Evolutionary conservation across 495 filamentous ascomycete genomes (phyloP).

Genomic region (Lineolata rhizophorae): DNA sequence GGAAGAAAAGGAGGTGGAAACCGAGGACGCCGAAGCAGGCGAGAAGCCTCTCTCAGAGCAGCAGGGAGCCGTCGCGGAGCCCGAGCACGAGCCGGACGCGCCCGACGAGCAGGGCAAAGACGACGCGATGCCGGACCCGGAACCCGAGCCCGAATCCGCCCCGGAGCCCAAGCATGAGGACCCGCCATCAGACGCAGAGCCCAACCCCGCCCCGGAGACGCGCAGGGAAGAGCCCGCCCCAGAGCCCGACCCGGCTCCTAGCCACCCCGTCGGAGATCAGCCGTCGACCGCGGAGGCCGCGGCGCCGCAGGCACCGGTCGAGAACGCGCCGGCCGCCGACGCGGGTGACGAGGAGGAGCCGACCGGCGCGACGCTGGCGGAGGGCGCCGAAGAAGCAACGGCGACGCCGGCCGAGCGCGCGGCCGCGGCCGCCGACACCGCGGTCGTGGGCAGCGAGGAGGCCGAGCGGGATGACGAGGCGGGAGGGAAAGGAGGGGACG

Average conservation of each 20-base stretch:
- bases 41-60: neutral
- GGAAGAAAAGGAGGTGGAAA: conserved; percentile 1
- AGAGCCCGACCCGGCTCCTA: neutral
- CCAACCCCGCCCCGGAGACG: neutral
- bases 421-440: neutral
- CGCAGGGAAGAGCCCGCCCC: neutral
- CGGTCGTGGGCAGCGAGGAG: neutral
- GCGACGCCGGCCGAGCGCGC: neutral
- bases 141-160: neutral
- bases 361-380: neutral
- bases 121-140: neutral
- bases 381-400: neutral
- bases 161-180: neutral
- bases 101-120: neutral
- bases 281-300: too few species aligned
- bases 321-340: neutral
- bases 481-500: neutral
- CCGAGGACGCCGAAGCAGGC: neutral
- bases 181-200: neutral
- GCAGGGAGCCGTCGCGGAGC: too few species aligned
- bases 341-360: neutral
- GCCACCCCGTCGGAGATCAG: neutral
- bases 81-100: too few species aligned
- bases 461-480: neutral
- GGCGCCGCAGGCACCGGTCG: neutral